Base-by-base conservation (phyloP, 2,329 filamentous ascomycete genomes). In the Colletotrichum liriopes region DNA sequence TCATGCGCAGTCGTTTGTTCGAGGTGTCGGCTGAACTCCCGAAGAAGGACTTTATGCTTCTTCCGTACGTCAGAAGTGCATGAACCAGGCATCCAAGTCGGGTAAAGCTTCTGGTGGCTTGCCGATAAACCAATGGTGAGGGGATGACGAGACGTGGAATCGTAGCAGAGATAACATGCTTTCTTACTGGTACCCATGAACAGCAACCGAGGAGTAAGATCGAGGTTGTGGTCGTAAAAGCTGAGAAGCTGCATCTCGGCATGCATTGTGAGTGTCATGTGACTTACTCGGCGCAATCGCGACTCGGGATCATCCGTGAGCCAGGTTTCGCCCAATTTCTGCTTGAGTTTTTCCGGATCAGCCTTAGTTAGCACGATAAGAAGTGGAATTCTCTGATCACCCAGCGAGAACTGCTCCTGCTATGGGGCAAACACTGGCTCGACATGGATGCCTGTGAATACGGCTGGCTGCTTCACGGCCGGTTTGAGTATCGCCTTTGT, bases 101-200 rank as follows among this genome's bases (percentile, higher is more conserved):
- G 76, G 20, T 81, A 81, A 3, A 81, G 49, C 67, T 79, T 81
- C 64, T 81, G 78, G 66, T 81, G 79, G 61, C 75, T 18, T n/a
- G 79, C 77, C 1, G 78, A 80, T 14, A 78, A 76, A 18, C 65
- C 41, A 14, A 81, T 73, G 35, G 18, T 61, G 1, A 76, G 75
- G 12, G 76, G 74, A 70, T 81, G 78, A 1, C 55, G 74, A 18
- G 54, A 54, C n/a, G 81, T 61, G 47, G 74, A 81, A 43, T 74
- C 51, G 41, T 78, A 55, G 60, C 80, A 81, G 12, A 81, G 75
- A 56, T 76, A 81, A 63, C 80, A 81, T 1, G 79, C 76, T 55
- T 81, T 81, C 66, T 81, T 81, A 64, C 80, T 81, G 0, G 77
- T 78, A 8, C 80, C 80, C 23, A 81, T 80, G 41, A 78, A 78